Conservation (phyloP, 768 basidiomycete genomes). For the Boletus coccyginus region DNA sequence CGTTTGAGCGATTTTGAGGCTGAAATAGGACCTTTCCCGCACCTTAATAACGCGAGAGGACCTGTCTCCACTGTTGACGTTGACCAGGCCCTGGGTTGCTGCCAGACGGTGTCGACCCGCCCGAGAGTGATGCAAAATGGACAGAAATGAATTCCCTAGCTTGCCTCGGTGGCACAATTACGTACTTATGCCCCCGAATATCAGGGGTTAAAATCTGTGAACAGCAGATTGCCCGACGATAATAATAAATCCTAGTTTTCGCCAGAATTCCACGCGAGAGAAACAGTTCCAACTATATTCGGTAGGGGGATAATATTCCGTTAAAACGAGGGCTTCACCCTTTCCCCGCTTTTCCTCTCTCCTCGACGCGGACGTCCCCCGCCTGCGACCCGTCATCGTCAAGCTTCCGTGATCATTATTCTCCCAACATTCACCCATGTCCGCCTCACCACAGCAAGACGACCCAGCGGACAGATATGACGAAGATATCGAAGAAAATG, state of each 20-base stretch:
- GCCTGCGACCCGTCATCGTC: conserved; percentile 17
- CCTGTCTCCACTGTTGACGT: conserved; percentile 11
- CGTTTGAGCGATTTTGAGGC: conserved; percentile 1
- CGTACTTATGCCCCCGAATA: conserved; percentile 60
- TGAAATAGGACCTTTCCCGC: not conserved
- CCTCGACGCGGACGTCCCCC: conserved; percentile 36
- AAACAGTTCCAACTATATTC: conserved; percentile 71
- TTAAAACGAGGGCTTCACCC: conserved; percentile 71
- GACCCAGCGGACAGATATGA: conserved; percentile 52
- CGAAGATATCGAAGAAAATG: conserved; percentile 58
- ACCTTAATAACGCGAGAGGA: not conserved
- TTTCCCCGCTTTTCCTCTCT: conserved; percentile 60
- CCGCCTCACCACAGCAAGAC: conserved; percentile 57
- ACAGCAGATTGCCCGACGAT: conserved; percentile 51
- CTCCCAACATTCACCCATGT: conserved; percentile 44
- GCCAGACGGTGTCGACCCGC: conserved; percentile 20
- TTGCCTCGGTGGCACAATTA: conserved; percentile 41
- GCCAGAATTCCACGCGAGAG: conserved; percentile 60
- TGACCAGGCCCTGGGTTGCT: conserved; percentile 14
- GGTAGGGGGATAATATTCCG: conserved; percentile 64
- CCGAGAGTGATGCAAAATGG: conserved; percentile 14
- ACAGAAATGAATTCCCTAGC: conserved; percentile 38
- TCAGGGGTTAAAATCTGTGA: conserved; percentile 52
- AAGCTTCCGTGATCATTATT: conserved; percentile 26
- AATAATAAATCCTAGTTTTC: conserved; percentile 60